Conservation (phyloP, 2,329 filamentous ascomycete species). For the Fusarium staphyleae region DNA sequence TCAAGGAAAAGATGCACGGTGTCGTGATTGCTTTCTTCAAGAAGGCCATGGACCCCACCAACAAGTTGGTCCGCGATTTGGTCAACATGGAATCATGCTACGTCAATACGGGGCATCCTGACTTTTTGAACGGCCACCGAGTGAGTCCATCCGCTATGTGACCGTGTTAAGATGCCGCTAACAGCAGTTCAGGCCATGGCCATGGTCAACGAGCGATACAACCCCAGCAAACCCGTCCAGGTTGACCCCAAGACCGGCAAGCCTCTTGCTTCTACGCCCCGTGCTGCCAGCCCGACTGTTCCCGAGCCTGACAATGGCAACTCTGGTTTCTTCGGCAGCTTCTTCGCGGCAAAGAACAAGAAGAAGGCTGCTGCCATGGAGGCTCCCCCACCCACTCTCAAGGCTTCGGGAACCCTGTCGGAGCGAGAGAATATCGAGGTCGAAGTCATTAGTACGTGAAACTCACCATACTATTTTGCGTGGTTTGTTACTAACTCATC, state of each 20-base stretch:
- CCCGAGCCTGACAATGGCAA: constrained; percentile 61
- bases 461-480: neutral
- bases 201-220: constrained; percentile 93
- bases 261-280: constrained; percentile 75
- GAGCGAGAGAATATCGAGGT: constrained; percentile 96
- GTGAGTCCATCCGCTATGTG: constrained; percentile 52
- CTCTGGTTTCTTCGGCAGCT: constrained; percentile 93
- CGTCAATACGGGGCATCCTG: constrained; percentile 97
- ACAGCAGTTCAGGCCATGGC: constrained; percentile 79
- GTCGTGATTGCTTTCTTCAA: constrained; percentile 97
- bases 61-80: constrained; percentile 93
- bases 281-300: constrained; percentile 78
- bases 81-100: constrained; percentile 97
- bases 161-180: constrained; percentile 1
- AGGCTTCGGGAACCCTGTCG: constrained; percentile 90
- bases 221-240: constrained; percentile 82
- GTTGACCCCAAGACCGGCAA: constrained; percentile 99
- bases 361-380: constrained; percentile 99
- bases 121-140: constrained; percentile 95
- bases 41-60: constrained; percentile 97
- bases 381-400: constrained; percentile 87
- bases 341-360: constrained; percentile 99
- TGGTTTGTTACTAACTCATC: constrained; percentile 18
- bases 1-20: constrained; percentile 96
- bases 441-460: constrained; percentile 89